Base-by-base conservation (phyloP, 108 stramenopile species). In the Stephanodiscus minutulus region DNA sequence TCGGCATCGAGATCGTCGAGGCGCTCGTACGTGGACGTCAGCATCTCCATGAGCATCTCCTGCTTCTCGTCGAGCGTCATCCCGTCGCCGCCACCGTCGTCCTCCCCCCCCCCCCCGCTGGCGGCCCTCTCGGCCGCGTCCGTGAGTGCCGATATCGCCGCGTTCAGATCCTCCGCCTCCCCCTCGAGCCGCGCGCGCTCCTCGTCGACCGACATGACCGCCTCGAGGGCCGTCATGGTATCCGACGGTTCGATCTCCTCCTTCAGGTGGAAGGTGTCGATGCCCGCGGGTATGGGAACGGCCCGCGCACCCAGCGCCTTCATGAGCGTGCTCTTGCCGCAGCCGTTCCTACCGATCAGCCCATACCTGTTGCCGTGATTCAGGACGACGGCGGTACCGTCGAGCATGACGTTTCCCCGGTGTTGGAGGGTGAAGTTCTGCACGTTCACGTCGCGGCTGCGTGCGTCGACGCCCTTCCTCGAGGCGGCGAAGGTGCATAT, bases 301-400 rank as follows among this genome's bases (percentile, higher is more conserved):
- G 95, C 94, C 5, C 99, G 68, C 12, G 96, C 95, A 28, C 96
- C 98, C 28, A 99, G 60, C 6, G 91, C 92, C 61, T 88, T 82
- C 82, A 99, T 87, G 6, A 99, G 74, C 24, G 98, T 98, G 0
- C 21, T 29, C 28, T 86, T 89, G 49, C 88, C 88, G 62, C 87
- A 86, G 12, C 93, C 93, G 71, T 91, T 91, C 31, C 89, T 54
- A n/a, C 93, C 91, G 60, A 94, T 83, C 58, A 94, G 61, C 5
- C 85, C 93, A 66, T 99, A 99, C 17, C 97, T 82, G 74, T 98
- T 97, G 18, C 98, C 98, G 71, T 96, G 97, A 90, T 99, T 98
- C 44, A 99, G 72, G 17, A 92, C 86, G 47, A 99, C 79, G 46
- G 88, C 87, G 13, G 96, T 90, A 68, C 95, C 98, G 74, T 97